Conservation (phyloP, 2,329 filamentous ascomycete species). For the Aureobasidium sp. region DNA sequence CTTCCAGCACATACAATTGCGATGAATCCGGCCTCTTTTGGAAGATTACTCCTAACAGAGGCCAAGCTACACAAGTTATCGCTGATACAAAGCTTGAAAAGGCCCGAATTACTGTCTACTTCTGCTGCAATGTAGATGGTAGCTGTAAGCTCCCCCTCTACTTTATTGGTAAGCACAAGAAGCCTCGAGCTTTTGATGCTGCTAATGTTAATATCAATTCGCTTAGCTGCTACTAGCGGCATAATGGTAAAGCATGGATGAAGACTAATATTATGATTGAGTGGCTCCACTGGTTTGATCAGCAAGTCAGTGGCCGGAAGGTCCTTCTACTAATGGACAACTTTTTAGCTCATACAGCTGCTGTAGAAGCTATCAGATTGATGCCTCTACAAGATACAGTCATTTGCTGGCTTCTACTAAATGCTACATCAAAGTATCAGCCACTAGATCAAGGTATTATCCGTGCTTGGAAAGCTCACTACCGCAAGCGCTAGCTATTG, state of each 20-base stretch:
- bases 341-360: constrained; percentile 13
- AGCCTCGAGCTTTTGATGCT: no score
- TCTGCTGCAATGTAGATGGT: no score
- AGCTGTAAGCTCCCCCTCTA: no score
- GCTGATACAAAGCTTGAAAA: no score
- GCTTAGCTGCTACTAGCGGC: neutral
- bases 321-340: constrained; percentile 17
- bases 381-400: constrained; percentile 8
- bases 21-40: no score
- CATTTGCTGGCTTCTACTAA: constrained; percentile 8
- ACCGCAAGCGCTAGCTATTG: constrained; percentile 7
- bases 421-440: neutral
- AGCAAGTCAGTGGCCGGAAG: neutral
- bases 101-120: no score
- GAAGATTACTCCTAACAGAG: no score
- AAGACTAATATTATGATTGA: constrained; percentile 14
- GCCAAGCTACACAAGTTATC: no score
- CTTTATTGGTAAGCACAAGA: no score
- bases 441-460: constrained; percentile 16
- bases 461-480: constrained; percentile 12
- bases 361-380: neutral
- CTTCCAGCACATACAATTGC: no score
- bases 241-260: constrained; percentile 15
- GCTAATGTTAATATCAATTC: no score
- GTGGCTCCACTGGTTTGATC: no score